Conservation (phyloP, 129 eudicot genomes). For the sunflower (Helianthus annuus) region HanXRQr2.0-SUNRISE NC_035449.2:4257197-4257696, state of each 20-base stretch:
- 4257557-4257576: constrained; percentile 59
- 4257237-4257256: too few species aligned
- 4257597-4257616: constrained; percentile 70
- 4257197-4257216: too few species aligned
- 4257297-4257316: background rate
- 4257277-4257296: background rate
- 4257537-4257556: constrained; percentile 54
- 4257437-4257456: constrained; percentile 29
- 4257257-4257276: background rate
- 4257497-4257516: constrained; percentile 44
- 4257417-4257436: constrained; percentile 43
- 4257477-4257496: constrained; percentile 52
- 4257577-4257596: constrained; percentile 63
- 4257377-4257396: constrained; percentile 36
- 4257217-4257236: too few species aligned
- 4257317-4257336: too few species aligned
- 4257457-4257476: constrained; percentile 22
- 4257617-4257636: constrained; percentile 93
- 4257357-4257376: background rate
- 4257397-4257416: constrained; percentile 25
- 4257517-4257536: constrained; percentile 55
- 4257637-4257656: constrained; percentile 77
- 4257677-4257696: constrained; percentile 57
- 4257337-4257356: too few species aligned
- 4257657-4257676: constrained; percentile 41